A percentile compares a stretch with the other conserved stretches of the same genome.
These are phyloP conservation scores for Gossypium stocksii DNA, from an alignment of 345 rosid species.

Conservation along the genomic window DNA sequence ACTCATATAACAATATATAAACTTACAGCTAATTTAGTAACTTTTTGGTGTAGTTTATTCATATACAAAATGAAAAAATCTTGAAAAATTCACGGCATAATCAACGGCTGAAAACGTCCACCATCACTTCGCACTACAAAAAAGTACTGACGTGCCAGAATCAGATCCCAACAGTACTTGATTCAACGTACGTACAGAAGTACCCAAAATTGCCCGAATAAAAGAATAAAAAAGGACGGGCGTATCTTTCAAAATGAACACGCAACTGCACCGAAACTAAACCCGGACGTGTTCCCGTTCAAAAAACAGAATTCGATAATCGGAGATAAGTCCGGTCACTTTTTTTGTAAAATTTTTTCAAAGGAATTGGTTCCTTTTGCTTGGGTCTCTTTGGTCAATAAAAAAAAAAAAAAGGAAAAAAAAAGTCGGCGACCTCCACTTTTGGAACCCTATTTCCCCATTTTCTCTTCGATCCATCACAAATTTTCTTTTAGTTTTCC, in stretches of 20 bases:
- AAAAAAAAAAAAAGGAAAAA: neutral
- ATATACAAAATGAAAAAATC: too few species aligned
- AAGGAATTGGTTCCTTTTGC: conserved; percentile 15
- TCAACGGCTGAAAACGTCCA: neutral
- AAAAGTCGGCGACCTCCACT: conserved; percentile 29
- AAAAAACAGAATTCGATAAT: conserved; percentile 60
- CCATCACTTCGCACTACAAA: too few species aligned
- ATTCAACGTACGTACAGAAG: neutral
- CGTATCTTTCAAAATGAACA: conserved; percentile 11
- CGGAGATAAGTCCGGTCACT: conserved; percentile 70
- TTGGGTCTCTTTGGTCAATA: conserved; percentile 30
- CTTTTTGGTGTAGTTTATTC: too few species aligned
- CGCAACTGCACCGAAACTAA: conserved; percentile 38
- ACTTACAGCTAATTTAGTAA: too few species aligned
- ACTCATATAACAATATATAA: too few species aligned
- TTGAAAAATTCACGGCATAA: neutral
- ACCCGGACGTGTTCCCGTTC: conserved; percentile 68
- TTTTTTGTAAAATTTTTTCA: conserved; percentile 27
- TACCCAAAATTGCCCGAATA: neutral
- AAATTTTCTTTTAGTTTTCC: neutral
- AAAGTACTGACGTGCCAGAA: neutral
- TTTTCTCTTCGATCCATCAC: conserved; percentile 13
- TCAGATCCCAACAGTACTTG: neutral
- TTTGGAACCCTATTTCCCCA: conserved; percentile 41
- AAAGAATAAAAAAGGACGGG: neutral